Evolutionary conservation across 371 early-diverging fungal genomes (phyloP).

Genomic region (Rhizopus sp.): DNA sequence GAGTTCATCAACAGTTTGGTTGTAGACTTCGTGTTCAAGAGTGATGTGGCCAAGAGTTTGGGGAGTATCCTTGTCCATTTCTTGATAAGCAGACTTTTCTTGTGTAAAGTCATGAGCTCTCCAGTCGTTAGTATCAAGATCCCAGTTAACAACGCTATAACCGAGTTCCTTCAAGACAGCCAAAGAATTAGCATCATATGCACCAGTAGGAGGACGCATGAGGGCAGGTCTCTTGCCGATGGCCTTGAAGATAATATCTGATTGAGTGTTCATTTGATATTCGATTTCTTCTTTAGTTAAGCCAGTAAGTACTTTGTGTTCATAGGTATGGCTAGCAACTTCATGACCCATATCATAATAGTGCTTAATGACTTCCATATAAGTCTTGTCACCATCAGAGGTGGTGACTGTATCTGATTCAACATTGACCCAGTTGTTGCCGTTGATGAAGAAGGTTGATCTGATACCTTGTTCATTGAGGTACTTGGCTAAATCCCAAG

Average conservation of each 20-base stretch:
- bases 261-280: constrained; percentile 21
- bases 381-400: constrained; percentile 20
- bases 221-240: constrained; percentile 20
- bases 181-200: constrained; percentile 29
- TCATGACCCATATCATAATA: constrained; percentile 22
- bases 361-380: constrained; percentile 20
- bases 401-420: constrained; percentile 7
- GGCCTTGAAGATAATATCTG: constrained; percentile 15
- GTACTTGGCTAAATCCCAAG: constrained; percentile 37
- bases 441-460: constrained; percentile 56
- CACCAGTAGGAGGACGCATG: constrained; percentile 53
- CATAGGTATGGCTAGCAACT: constrained; percentile 45
- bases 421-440: constrained; percentile 34
- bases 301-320: constrained; percentile 29
- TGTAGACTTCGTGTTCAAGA: constrained; percentile 32
- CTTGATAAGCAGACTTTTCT: constrained; percentile 16
- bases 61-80: constrained; percentile 12
- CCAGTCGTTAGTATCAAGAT: constrained; percentile 55
- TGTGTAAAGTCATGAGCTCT: constrained; percentile 15
- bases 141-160: constrained; percentile 51
- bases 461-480: constrained; percentile 33
- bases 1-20: constrained; percentile 28
- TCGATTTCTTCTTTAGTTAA: constrained; percentile 16
- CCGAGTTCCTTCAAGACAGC: constrained; percentile 38
- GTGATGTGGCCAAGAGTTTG: constrained; percentile 28